phyloP scores from a whole-genome alignment of 306 rosid genomes.

The Sicyos edulis region DNA sequence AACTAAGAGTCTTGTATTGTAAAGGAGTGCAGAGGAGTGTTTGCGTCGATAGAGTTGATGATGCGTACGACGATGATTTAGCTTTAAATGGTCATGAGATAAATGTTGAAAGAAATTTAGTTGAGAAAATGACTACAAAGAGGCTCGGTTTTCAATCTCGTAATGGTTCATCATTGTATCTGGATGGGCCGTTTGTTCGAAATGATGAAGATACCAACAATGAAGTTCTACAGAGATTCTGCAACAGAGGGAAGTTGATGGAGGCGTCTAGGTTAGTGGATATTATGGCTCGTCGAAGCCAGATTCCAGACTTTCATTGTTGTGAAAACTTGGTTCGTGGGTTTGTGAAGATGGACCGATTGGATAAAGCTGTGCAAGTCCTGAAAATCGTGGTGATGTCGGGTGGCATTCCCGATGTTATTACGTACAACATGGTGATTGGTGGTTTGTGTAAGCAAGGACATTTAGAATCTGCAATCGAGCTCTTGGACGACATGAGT shows the following conservation, averaged over 20 bases:
- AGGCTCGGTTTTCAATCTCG: constrained; percentile 20
- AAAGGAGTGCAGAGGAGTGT: constrained; percentile 39
- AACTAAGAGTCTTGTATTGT: constrained; percentile 22
- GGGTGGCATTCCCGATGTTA: constrained; percentile 71
- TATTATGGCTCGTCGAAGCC: constrained; percentile 62
- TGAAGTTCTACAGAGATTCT: constrained; percentile 48
- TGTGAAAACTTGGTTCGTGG: constrained; percentile 74
- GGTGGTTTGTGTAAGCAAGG: constrained; percentile 62
- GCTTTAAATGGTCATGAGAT: constrained; percentile 25
- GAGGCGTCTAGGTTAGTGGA: constrained; percentile 63
- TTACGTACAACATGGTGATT: constrained; percentile 72
- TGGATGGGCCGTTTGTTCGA: constrained; percentile 44
- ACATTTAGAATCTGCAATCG: constrained; percentile 46
- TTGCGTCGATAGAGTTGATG: constrained; percentile 45
- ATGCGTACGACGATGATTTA: constrained; percentile 34
- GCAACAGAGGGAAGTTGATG: constrained; percentile 47
- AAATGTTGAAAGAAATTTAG: constrained; percentile 24
- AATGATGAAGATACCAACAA: constrained; percentile 57
- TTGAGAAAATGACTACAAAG: constrained; percentile 31
- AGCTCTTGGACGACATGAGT: constrained; percentile 66
- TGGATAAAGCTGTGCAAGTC: constrained; percentile 50
- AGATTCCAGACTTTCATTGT: constrained; percentile 64
- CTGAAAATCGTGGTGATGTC: constrained; percentile 63
- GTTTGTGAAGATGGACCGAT: constrained; percentile 34
- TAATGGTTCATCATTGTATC: constrained; percentile 29